Percentiles rank a stretch among this genome's conserved stretches.
phyloP scores from a whole-genome alignment of 2,329 filamentous ascomycete species.

The Xylariaceae sp. region DNA sequence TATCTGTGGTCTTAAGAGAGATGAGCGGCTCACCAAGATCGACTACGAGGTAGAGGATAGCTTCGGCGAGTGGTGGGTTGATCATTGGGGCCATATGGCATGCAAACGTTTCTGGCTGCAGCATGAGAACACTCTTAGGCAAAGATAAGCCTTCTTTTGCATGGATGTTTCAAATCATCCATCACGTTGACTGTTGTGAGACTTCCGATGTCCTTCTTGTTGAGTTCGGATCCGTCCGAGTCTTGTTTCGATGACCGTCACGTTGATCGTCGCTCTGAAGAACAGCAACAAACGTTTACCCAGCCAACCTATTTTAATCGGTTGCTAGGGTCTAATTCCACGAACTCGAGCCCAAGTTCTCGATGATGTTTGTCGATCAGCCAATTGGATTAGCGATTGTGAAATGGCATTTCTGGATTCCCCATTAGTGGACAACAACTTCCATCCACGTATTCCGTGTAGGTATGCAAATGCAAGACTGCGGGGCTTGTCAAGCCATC shows the following conservation, averaged over 20 bases:
- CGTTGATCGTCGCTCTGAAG: not conserved
- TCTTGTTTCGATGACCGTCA: not conserved
- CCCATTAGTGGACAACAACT: conserved; percentile 9
- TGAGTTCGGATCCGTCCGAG: not conserved
- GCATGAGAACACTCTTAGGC: conserved; percentile 64
- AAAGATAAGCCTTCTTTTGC: conserved; percentile 44
- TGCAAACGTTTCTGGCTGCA: conserved; percentile 84
- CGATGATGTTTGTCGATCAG: not conserved
- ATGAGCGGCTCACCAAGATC: conserved; percentile 73
- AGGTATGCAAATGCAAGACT: conserved; percentile 11
- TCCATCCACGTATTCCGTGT: not conserved
- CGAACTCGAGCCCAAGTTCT: not conserved
- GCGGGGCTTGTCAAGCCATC: conserved; percentile 9
- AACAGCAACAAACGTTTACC: not conserved
- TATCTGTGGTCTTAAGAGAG: conserved; percentile 80
- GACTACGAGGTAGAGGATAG: conserved; percentile 78
- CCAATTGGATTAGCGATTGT: conserved; percentile 6
- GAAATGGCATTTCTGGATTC: not conserved
- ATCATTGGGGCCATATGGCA: conserved; percentile 75
- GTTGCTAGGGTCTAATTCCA: not conserved
- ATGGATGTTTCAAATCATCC: not conserved
- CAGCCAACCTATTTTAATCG: not conserved
- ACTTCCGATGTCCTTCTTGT: not conserved
- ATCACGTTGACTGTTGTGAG: not conserved
- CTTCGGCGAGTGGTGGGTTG: conserved; percentile 95